Evolutionary conservation across 1,284 basidiomycete genomes (phyloP).

Genomic region (Neolentinus lepideus): DNA sequence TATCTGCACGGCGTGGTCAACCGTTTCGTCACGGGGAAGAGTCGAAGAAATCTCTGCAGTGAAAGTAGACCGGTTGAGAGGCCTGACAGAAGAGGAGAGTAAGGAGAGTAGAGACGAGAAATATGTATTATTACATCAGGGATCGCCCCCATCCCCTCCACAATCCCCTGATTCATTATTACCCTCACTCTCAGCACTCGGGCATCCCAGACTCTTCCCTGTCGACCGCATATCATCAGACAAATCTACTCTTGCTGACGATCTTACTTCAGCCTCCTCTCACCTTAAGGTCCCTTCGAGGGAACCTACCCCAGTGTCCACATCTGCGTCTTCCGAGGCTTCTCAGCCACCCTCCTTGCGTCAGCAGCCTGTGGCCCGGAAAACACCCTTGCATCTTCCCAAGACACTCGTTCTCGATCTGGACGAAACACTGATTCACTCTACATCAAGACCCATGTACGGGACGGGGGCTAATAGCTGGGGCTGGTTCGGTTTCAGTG

Average conservation of each 20-base stretch:
- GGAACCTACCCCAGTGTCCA: conserved; percentile 33
- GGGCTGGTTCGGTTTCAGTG: conserved; percentile 55
- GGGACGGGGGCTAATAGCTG: conserved; percentile 14
- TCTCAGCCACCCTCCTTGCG: neutral
- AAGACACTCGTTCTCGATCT: conserved; percentile 95
- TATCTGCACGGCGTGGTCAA: conserved; percentile 38
- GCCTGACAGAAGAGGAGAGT: conserved; percentile 31
- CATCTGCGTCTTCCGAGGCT: conserved; percentile 27
- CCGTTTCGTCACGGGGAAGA: conserved; percentile 22
- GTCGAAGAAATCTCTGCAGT: conserved; percentile 11
- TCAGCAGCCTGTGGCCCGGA: conserved; percentile 31
- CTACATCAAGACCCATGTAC: conserved; percentile 76
- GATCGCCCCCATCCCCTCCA: conserved; percentile 14
- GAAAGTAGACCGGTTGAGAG: conserved; percentile 19
- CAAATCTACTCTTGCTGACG: neutral
- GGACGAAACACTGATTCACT: conserved; percentile 98
- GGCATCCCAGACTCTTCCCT: neutral
- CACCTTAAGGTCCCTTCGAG: conserved; percentile 19
- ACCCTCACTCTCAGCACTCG: neutral
- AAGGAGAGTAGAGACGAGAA: conserved; percentile 32
- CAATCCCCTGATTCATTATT: conserved; percentile 15
- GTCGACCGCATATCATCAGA: neutral
- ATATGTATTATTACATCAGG: conserved; percentile 11
- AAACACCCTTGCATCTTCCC: conserved; percentile 69
- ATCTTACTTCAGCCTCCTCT: conserved; percentile 18